Base-by-base conservation (phyloP, 768 basidiomycete genomes). In the Clitopilus hobsonii region DNA sequence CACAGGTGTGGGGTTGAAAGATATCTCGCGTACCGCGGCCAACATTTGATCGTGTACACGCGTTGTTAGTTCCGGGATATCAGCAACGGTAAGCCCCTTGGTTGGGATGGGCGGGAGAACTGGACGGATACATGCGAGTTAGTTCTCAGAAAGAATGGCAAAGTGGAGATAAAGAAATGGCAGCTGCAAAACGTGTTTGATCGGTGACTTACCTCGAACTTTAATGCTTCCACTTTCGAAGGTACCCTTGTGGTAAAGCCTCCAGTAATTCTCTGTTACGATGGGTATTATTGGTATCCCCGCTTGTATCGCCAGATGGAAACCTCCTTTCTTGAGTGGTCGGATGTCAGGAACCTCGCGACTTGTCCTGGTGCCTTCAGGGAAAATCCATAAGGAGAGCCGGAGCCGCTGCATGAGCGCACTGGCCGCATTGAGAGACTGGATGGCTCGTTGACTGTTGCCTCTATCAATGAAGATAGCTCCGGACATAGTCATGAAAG, bases 311-410 rank as follows among this genome's bases (percentile, higher is more conserved):
- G 97, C 97, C 50, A 98, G 81, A 67, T 98, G 94, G 78, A 98
- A 98, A 2, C 94, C 95, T 36, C 97, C 97, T 70, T 98, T 99
- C 79, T 99, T 99, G 77, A 99, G 87, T 2, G 92, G 88, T 5
- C 90, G 77, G 67, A 99, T 71, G 27, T 82, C 79, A 6, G 88
- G 80, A 27, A 77, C 71, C 58, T 85, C 75, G 20, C 79, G 78
- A 55, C 81, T 81, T 41, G 91, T 84, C 29, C 96, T 84, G 10
- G 97, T 99, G 26, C 97, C 97, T 73, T 98, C 97, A 0, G 96
- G 93, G 72, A 93, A 98, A 71, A 99, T 85, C 89, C 92, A 96
- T 48, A 98, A 71, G 14, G 92, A 93, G 16, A 89, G 78, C 58
- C 82, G 71, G 30, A 74, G 69, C 27, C 68, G 62, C 72, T 89